Evolutionary conservation across 495 filamentous ascomycete species (phyloP), one percentile per base, ranked within the genome.

Genomic region (Aspergillus egyptiacus): DNA sequence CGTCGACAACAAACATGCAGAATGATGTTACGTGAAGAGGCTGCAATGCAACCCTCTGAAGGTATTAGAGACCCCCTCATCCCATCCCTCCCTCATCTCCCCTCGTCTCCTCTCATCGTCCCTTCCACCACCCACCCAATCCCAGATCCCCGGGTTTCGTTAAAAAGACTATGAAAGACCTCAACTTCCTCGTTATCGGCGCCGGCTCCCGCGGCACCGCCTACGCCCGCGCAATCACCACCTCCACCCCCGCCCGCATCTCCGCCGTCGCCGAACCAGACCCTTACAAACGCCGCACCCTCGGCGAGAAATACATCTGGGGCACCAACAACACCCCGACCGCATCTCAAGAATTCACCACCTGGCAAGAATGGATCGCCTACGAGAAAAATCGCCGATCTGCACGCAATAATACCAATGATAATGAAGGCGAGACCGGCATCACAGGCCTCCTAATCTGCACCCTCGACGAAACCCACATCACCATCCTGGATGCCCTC

Each of bases 391-490:
- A 30, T 15, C 36, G 25, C 24, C 25, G 32, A 6, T 6, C 14
- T 5, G 23, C 15, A 18, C 13, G 9, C 15, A 18, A 9, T 22
- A 13, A 11, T 22, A 13, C 8, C 19, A 22, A n/a, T n/a, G n/a
- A n/a, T 36, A 18, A 14, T 9, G 23, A 27, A 25, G 31, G 38
- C 7, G 39, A 23, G 18, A 24, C 10, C 3, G 64, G 67, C 3
- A 64, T 96, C 1, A 87, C 95, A 63, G 91, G 84, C 0, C 81
- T 85, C 22, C 89, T 96, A 55, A 78, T 98, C 32, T 95, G 91
- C 61, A 88, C 90, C 1, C 73, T 89, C 18, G 93, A 98, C 63
- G 85, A 95, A 62, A 83, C 84, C 13, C 41, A 44, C 28, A 44
- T 44, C 2, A 74, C 77, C 2, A 71, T 94, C 0, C 70, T 33